A percentile compares a stretch with the other conserved stretches of the same genome.
phyloP scores from a whole-genome alignment of 495 filamentous ascomycete genomes.

The Niebla homalea region DNA sequence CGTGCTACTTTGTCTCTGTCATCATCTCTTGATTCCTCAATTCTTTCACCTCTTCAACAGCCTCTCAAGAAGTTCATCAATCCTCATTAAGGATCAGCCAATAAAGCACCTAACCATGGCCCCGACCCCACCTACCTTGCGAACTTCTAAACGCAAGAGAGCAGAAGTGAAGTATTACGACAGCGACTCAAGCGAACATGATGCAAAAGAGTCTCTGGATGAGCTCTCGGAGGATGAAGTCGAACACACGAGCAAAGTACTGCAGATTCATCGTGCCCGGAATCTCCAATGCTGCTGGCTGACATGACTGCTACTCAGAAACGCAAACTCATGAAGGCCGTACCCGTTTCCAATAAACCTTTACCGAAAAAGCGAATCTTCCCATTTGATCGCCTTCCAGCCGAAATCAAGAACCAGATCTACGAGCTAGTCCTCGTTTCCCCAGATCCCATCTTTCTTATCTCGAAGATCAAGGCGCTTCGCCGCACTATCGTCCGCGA shows the following conservation, averaged over 20 bases:
- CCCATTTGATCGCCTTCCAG: conserved; percentile 5
- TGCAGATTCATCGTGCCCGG: no score
- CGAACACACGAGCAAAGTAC: no score
- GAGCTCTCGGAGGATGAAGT: no score
- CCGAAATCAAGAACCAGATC: conserved; percentile 10
- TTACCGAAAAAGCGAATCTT: conserved; percentile 12
- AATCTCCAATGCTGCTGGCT: no score
- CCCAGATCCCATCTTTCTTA: background rate
- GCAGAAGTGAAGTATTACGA: conserved; percentile 4
- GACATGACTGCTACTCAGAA: background rate
- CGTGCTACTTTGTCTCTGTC: no score
- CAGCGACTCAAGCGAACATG: background rate
- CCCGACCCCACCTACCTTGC: background rate
- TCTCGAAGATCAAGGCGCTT: conserved; percentile 1
- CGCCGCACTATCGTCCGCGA: background rate
- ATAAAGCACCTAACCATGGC: background rate
- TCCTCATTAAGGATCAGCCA: no score
- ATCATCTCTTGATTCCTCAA: no score
- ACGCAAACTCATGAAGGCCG: background rate
- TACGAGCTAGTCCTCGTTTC: background rate
- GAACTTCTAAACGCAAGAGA: conserved; percentile 7
- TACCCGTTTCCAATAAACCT: background rate
- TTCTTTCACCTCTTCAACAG: no score
- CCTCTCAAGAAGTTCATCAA: no score
- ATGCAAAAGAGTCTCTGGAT: background rate